phyloP scores from a whole-genome alignment of 495 filamentous ascomycete genomes.

The Xylaria nigripes region DNA sequence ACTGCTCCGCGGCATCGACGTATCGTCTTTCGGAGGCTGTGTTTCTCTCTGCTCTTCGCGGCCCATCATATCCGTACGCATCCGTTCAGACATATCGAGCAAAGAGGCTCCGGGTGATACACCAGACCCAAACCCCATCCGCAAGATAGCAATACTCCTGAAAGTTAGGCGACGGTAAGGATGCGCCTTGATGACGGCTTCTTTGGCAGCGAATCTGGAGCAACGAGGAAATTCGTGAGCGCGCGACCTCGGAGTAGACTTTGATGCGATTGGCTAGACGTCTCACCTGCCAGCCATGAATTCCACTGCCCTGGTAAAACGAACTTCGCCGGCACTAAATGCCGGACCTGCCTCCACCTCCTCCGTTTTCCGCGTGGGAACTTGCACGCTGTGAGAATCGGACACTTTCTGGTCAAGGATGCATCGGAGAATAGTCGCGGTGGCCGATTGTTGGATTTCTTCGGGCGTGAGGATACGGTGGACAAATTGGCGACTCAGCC shows the following conservation, averaged over 20 bases:
- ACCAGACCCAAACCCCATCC: background rate
- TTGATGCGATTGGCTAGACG: background rate
- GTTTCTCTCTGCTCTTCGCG: background rate
- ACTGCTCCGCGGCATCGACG: background rate
- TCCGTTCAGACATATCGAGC: background rate
- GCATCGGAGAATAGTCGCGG: conserved; percentile 3
- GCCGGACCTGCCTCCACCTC: background rate
- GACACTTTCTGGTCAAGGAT: background rate
- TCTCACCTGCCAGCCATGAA: conserved; percentile 48
- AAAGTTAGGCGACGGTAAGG: conserved; percentile 34
- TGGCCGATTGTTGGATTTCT: conserved; percentile 20
- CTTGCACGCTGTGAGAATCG: background rate
- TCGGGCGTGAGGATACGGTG: conserved; percentile 33
- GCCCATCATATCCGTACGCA: background rate
- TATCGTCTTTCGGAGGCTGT: background rate
- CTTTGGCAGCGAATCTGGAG: conserved; percentile 53
- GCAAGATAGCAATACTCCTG: conserved; percentile 37
- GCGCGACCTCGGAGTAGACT: background rate
- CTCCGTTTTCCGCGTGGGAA: background rate
- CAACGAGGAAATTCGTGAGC: background rate
- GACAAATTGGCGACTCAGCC: conserved; percentile 26
- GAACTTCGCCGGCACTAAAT: background rate
- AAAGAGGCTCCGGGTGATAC: background rate
- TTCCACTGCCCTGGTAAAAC: conserved; percentile 20
- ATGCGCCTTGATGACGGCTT: conserved; percentile 56